A percentile compares a stretch with the other conserved stretches of the same genome.
phyloP scores from a whole-genome alignment of 139 green algal genomes.

The Volvox reticuliferus region DNA sequence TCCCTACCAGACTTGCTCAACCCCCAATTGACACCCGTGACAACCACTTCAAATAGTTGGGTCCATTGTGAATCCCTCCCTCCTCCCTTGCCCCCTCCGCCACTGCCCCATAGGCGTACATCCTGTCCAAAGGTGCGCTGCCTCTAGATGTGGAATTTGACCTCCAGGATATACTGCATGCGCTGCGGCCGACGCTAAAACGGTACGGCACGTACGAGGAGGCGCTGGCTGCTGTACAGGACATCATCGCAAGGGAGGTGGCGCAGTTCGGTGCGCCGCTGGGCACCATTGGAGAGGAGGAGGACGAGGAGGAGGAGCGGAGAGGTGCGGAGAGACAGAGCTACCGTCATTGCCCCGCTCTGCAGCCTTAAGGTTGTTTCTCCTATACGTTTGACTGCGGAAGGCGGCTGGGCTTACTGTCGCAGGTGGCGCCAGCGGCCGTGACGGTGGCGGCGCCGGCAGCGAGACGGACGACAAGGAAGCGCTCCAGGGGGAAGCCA shows the following conservation, averaged over 20 bases:
- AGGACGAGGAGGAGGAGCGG: constrained; percentile 58
- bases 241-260: constrained; percentile 72
- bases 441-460: neutral
- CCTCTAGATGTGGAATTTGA: constrained; percentile 95
- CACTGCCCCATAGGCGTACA: constrained; percentile 73
- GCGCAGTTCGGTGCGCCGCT: constrained; percentile 41
- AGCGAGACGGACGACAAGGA: neutral
- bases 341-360: neutral
- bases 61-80: no score
- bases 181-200: constrained; percentile 75
- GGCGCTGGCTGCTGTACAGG: constrained; percentile 68
- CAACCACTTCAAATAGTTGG: no score
- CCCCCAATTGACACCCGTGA: no score
- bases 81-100: no score
- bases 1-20: no score
- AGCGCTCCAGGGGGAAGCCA: neutral
- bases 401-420: neutral
- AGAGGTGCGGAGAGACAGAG: neutral
- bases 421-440: constrained; percentile 1
- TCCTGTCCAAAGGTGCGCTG: constrained; percentile 84
- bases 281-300: constrained; percentile 57
- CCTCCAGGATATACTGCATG: constrained; percentile 88
- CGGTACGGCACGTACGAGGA: constrained; percentile 74
- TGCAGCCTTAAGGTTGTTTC: neutral
- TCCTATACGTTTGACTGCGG: neutral